Percentiles rank a stretch among this genome's conserved stretches.
These are phyloP conservation scores for Saturnispora serradocipensis DNA, from an alignment of 805 yeast species.

Conservation along the genomic window DNA sequence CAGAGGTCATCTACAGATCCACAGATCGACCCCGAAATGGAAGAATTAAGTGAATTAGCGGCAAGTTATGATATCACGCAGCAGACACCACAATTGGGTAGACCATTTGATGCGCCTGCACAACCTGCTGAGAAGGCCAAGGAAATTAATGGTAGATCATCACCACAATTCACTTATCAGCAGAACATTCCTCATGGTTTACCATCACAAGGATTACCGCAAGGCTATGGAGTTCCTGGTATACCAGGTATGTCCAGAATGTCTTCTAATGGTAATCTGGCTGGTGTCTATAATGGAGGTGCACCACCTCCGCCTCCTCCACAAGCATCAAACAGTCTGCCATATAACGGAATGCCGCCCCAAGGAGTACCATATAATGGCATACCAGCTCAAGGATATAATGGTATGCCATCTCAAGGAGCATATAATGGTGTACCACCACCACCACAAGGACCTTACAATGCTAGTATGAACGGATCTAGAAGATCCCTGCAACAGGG, in stretches of 20 bases:
- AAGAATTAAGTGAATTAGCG: conserved; percentile 26
- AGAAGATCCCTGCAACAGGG: conserved; percentile 4
- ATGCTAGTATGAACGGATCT: neutral
- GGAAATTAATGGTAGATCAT: conserved; percentile 15
- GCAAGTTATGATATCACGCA: conserved; percentile 23
- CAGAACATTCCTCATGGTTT: conserved; percentile 27
- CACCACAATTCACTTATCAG: conserved; percentile 23
- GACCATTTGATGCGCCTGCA: conserved; percentile 3
- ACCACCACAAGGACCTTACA: neutral
- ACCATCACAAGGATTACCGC: conserved; percentile 28
- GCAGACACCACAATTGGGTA: conserved; percentile 17
- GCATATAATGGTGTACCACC: neutral
- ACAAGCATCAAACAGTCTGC: neutral
- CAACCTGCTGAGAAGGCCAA: neutral
- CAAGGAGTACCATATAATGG: neutral
- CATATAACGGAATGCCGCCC: neutral
- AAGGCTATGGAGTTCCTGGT: neutral
- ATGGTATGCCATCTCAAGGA: neutral
- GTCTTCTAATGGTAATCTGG: neutral
- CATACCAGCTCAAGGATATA: neutral
- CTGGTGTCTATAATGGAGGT: neutral
- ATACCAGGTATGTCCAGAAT: neutral
- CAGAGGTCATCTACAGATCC: conserved; percentile 14
- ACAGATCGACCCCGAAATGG: conserved; percentile 22
- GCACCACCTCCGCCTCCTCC: neutral